Evolutionary conservation across 2,329 filamentous ascomycete genomes (phyloP), one percentile per base, ranked within the genome.

Genomic region (Cercospora citrullina): DNA sequence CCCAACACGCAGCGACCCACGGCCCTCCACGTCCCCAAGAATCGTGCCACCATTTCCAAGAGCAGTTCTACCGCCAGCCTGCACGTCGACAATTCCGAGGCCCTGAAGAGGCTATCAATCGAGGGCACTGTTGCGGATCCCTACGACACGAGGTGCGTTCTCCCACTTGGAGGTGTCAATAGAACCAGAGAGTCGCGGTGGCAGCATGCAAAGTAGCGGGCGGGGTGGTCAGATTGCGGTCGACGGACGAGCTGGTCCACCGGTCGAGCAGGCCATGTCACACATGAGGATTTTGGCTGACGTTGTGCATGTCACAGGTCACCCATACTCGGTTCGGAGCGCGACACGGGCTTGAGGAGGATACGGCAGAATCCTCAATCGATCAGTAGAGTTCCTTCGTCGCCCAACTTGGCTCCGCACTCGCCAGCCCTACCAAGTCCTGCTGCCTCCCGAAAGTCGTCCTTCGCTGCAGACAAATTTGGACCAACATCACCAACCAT

Each of bases 361-460:
- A 99, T 99, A 79, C 91, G 95, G 79, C 94, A 97, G 80, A 69
- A 74, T 7, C 75, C 73, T 51, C 67, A 68, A 89, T 90, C 67
- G 18, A 58, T 69, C 26, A 84, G 90, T 66, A 90, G 90, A 30
- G 80, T 90, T 68, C 88, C 89, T 57, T 85, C 86, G 58, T 82
- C 86, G 65, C 90, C 90, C 48, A 86, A 85, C 72, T 80, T 91
- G 92, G 77, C 97, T 96, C 79, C 91, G 92, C 79, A 93, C 95
- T 80, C 71, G 21, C 69, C 72, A 12, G 63, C 70, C 21, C 90
- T 93, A 76, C 90, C 91, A 63, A 85, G 90, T 65, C 94, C 93
- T 73, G 84, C 90, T 67, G 84, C 85, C 31, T 79, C 80, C 69
- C 81, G 85, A 39, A 82, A 85, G 57, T 85, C 85, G 55, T 81